These are phyloP conservation scores for Vachellia pachyceras DNA, from an alignment of 306 rosid genomes.

Conservation along the genomic window DNA sequence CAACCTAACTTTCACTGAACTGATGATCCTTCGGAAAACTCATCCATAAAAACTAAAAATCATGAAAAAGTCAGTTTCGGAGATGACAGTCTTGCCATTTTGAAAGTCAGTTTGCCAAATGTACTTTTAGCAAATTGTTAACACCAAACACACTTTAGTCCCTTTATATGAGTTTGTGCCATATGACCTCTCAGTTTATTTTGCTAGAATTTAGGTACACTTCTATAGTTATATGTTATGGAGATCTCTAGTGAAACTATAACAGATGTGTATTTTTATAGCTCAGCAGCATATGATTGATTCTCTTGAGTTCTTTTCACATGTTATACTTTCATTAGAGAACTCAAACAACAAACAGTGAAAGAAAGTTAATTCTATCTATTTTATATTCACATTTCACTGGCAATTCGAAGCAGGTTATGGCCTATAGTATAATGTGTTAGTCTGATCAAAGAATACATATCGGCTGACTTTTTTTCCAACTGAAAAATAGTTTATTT, in stretches of 20 bases:
- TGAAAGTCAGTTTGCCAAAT: neutral
- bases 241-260: neutral
- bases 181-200: constrained; percentile 1
- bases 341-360: neutral
- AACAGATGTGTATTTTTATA: neutral
- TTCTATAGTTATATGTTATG: neutral
- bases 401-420: constrained; percentile 8
- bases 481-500: constrained; percentile 15
- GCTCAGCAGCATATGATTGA: neutral
- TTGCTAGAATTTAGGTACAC: neutral
- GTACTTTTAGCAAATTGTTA: neutral
- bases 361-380: neutral
- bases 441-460: constrained; percentile 6
- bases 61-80: neutral
- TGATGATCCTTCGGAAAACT: neutral
- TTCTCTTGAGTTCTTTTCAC: neutral
- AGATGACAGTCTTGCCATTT: neutral
- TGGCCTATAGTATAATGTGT: neutral
- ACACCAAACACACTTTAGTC: neutral
- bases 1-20: neutral
- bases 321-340: neutral
- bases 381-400: neutral
- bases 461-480: neutral
- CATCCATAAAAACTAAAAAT: neutral
- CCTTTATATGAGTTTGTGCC: constrained; percentile 10